These are phyloP conservation scores for Cyclospora cayetanensis DNA, from an alignment of 169 alveolate species.

Conservation along the genomic window DNA sequence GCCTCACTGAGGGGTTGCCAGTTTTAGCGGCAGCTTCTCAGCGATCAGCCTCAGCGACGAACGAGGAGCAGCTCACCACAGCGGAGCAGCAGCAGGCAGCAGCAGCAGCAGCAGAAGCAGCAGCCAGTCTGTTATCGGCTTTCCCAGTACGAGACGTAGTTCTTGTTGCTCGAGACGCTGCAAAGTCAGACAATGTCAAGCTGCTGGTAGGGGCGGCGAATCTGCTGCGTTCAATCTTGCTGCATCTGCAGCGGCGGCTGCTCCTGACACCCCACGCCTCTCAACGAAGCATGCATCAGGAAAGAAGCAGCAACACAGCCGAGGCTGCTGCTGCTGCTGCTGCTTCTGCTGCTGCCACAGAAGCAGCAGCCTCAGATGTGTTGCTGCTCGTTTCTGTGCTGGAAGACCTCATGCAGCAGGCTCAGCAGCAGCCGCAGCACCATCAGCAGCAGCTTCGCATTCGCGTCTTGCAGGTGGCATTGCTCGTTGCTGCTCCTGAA, in stretches of 20 bases:
- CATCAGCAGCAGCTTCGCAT: slow-evolving; percentile 53
- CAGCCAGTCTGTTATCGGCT: slow-evolving; percentile 29
- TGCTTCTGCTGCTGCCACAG: slow-evolving; percentile 37
- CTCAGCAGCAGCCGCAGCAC: slow-evolving; percentile 52
- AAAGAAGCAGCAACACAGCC: background rate
- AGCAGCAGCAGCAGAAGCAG: slow-evolving; percentile 59
- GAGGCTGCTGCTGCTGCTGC: background rate
- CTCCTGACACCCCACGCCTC: slow-evolving; percentile 23
- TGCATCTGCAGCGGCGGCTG: slow-evolving; percentile 62
- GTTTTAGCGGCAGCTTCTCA: slow-evolving; percentile 38
- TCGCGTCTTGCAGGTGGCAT: slow-evolving; percentile 35
- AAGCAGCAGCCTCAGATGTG: slow-evolving; percentile 52
- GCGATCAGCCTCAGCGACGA: slow-evolving; percentile 28
- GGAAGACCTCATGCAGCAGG: slow-evolving; percentile 30
- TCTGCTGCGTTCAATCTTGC: slow-evolving; percentile 47
- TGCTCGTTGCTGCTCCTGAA: slow-evolving; percentile 47
- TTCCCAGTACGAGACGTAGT: slow-evolving; percentile 22
- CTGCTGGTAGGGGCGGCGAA: slow-evolving; percentile 33
- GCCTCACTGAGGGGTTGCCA: slow-evolving; percentile 25
- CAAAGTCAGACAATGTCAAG: background rate
- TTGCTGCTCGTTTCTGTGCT: slow-evolving; percentile 48
- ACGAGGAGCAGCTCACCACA: background rate
- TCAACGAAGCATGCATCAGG: slow-evolving; percentile 10
- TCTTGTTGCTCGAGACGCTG: slow-evolving; percentile 8
- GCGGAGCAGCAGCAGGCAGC: slow-evolving; percentile 32